Conservation (phyloP, 768 basidiomycete species). For the Lactarius hatsudake region DNA sequence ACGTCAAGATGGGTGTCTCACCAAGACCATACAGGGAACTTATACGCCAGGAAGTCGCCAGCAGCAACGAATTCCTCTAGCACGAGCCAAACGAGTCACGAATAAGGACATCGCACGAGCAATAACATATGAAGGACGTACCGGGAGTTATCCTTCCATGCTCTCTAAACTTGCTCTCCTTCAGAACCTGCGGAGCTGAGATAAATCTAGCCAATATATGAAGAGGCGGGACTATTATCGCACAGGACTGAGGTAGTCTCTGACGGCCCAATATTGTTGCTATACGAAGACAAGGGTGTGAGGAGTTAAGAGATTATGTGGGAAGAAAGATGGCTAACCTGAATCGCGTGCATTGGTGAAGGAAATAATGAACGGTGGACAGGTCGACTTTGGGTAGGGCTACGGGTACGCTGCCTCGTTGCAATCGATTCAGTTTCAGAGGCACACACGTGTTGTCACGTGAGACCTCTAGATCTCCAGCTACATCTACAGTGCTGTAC, state of each 20-base stretch:
- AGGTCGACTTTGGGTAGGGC: slow-evolving; percentile 18
- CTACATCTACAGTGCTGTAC: no score
- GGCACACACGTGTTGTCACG: slow-evolving; percentile 27
- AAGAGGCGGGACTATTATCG: slow-evolving; percentile 34
- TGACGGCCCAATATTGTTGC: slow-evolving; percentile 92
- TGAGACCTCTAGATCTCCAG: neutral
- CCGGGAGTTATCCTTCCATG: slow-evolving; percentile 95
- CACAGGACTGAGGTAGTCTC: slow-evolving; percentile 92
- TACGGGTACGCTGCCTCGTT: neutral
- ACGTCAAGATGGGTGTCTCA: slow-evolving; percentile 39
- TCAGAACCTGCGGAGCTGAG: slow-evolving; percentile 66
- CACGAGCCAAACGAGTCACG: slow-evolving; percentile 4
- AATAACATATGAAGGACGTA: slow-evolving; percentile 36
- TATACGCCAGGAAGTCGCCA: slow-evolving; percentile 95
- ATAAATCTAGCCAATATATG: slow-evolving; percentile 36
- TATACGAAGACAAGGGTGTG: neutral
- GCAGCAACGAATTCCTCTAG: slow-evolving; percentile 97
- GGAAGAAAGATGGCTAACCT: slow-evolving; percentile 33
- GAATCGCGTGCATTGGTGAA: slow-evolving; percentile 47
- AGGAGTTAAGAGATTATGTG: neutral
- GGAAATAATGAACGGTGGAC: slow-evolving; percentile 10
- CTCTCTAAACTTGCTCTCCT: slow-evolving; percentile 99
- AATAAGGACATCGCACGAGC: slow-evolving; percentile 28
- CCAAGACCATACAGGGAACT: slow-evolving; percentile 99
- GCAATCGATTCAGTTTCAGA: slow-evolving; percentile 29